These are phyloP conservation scores for Alopecurus myosuroides DNA, from an alignment of 176 grass and related monocot genomes.

Conservation along the genomic window DNA sequence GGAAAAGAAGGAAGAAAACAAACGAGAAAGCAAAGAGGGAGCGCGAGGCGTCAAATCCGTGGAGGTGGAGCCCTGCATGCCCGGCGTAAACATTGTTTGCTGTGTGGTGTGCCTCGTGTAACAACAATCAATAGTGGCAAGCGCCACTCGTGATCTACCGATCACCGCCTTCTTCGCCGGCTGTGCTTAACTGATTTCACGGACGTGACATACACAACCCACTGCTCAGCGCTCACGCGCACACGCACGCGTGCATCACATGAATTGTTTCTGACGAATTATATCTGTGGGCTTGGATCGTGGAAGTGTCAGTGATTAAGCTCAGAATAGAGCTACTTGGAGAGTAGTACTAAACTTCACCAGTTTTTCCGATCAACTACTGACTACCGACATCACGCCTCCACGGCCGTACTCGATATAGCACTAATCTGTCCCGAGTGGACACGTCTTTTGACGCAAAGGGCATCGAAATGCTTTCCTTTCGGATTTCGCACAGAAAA, in stretches of 20 bases:
- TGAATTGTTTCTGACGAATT: background rate
- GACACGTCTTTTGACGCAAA: constrained; percentile 45
- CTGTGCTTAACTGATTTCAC: background rate
- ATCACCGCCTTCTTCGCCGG: background rate
- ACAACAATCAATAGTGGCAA: background rate
- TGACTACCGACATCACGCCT: background rate
- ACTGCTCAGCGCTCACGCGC: background rate
- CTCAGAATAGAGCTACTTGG: background rate
- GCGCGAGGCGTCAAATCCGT: background rate
- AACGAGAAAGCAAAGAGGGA: background rate
- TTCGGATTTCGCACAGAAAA: constrained; percentile 43
- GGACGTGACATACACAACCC: background rate
- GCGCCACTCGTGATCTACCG: background rate
- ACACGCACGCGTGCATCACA: background rate
- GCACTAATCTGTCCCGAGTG: background rate
- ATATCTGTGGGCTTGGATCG: background rate
- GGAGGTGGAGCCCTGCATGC: background rate
- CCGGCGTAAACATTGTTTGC: background rate
- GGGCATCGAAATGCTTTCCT: constrained; percentile 18
- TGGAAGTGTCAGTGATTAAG: background rate
- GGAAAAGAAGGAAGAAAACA: background rate
- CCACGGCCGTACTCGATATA: background rate
- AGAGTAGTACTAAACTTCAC: too few relatives aligned
- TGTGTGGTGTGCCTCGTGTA: background rate
- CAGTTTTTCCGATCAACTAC: too few relatives aligned